Evolutionary conservation across 352 stramenopile species (phyloP).

Genomic region (Halophytophthora batemanensis): DNA sequence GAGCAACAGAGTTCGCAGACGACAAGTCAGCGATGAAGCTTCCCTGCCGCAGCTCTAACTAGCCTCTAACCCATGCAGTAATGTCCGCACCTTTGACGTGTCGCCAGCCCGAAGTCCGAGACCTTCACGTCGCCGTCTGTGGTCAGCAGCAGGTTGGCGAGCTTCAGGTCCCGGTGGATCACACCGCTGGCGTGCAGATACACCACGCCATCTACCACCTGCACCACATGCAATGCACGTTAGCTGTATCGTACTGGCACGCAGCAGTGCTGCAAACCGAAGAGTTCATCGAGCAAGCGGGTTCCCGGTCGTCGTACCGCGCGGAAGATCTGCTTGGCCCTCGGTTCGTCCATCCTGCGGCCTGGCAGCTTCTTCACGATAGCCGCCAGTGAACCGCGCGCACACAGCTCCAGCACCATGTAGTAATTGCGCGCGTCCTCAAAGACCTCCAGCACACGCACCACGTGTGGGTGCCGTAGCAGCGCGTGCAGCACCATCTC

Average conservation of each 20-base stretch:
- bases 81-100: slow-evolving; percentile 36
- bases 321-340: slow-evolving; percentile 47
- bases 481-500: slow-evolving; percentile 70
- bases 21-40: neutral
- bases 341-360: slow-evolving; percentile 39
- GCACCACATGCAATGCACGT: no score
- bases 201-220: slow-evolving; percentile 43
- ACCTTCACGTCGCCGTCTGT: slow-evolving; percentile 53
- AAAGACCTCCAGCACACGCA: slow-evolving; percentile 52
- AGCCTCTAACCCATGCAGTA: neutral
- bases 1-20: neutral
- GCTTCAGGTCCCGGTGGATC: slow-evolving; percentile 78
- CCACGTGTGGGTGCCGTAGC: slow-evolving; percentile 49
- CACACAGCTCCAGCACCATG: slow-evolving; percentile 68
- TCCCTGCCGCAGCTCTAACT: neutral
- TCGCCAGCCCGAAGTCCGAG: slow-evolving; percentile 75
- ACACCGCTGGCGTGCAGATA: slow-evolving; percentile 63
- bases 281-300: no score
- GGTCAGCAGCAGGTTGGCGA: slow-evolving; percentile 72
- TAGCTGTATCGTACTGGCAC: no score
- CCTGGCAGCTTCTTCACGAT: slow-evolving; percentile 34
- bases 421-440: slow-evolving; percentile 79
- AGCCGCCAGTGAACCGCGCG: slow-evolving; percentile 41
- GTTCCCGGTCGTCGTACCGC: slow-evolving; percentile 22
- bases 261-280: no score